Percentiles rank a stretch among this genome's conserved stretches.
These are phyloP conservation scores for Penicillium sp. DNA, from an alignment of 2,329 filamentous ascomycete species.

Conservation along the genomic window DNA sequence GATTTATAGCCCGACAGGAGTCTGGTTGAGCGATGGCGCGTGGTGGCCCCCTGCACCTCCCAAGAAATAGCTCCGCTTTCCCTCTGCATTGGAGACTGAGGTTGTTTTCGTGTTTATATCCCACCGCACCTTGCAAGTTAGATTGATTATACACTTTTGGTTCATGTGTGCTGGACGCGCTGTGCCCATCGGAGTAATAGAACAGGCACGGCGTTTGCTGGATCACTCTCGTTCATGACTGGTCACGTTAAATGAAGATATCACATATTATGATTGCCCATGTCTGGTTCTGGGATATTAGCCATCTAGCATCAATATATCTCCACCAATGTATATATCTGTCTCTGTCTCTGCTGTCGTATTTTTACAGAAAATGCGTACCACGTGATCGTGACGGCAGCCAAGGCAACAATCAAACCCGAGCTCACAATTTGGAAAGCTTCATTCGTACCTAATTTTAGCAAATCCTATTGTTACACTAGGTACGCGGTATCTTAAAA, in stretches of 20 bases:
- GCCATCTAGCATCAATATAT: not conserved
- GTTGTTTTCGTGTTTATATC: not conserved
- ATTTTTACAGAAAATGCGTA: not conserved
- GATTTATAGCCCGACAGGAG: slow-evolving; percentile 39
- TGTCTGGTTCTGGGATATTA: not conserved
- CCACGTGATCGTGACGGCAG: slow-evolving; percentile 6
- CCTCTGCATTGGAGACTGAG: not conserved
- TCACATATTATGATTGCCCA: not conserved
- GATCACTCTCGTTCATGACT: slow-evolving; percentile 7
- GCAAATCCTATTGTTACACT: not conserved
- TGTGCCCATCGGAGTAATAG: slow-evolving; percentile 10
- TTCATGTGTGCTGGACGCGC: slow-evolving; percentile 21
- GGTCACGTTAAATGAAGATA: slow-evolving; percentile 12
- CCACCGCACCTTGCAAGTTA: slow-evolving; percentile 3
- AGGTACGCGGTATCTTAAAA: not conserved
- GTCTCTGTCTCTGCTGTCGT: not conserved
- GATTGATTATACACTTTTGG: slow-evolving; percentile 15
- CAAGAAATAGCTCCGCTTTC: slow-evolving; percentile 19
- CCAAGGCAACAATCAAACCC: not conserved
- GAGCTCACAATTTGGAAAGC: not conserved
- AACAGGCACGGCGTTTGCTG: slow-evolving; percentile 2
- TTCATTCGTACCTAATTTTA: not conserved
- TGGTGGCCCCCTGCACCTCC: slow-evolving; percentile 34
- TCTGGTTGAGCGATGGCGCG: slow-evolving; percentile 39
- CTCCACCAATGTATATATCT: too few relatives aligned